Evolutionary conservation across 1,139 yeast species (phyloP), one percentile per base, ranked within the genome.

Genomic region (Williopsis jadinii): DNA sequence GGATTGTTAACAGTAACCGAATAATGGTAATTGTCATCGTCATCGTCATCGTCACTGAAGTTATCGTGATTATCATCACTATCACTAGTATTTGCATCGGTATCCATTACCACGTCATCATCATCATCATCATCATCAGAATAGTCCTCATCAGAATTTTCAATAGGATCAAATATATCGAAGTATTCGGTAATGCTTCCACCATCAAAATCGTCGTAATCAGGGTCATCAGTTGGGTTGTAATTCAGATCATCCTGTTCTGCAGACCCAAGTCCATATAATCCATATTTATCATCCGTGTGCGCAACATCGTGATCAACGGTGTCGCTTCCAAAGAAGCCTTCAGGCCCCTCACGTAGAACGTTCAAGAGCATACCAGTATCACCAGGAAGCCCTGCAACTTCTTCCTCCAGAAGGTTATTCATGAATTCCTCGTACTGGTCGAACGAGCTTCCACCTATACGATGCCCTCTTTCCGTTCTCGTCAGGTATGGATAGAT

Each of bases 401-500:
- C 24, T 19, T 19, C 24, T 6, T 19, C 24, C 6, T 19, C 24
- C 24, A 19, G 24, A 19, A 19, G 24, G 6, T 19, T 19, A 19
- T 19, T 19, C 4, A 19, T 19, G 24, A 19, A 19, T 19, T 19
- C 24, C 24, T 19, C 24, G 24, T 19, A 19, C 24, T 19, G 24
- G 4, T 19, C 24, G 6, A 5, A 19, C 6, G 24, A 19, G 24
- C 12, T 30, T 29, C 40, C 29, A 9, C 42, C 39, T 11, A 30
- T 14, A 34, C 36, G 24, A n/a, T 15, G 32, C 26, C 26, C 29
- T n/a, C 28, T 15, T 28, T 30, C 34, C 9, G 26, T 56, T 48
- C 71, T 55, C 37, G 67, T 58, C 15, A 65, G 52, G 41, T 58
- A 63, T 9, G 70, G 63, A 9, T 65, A 62, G n/a, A 78, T 62